Percentiles rank a stretch among this genome's conserved stretches.
Evolutionary conservation across 1,284 basidiomycete genomes (phyloP).

Genomic region (Microbotryum silenes-acaulis): DNA sequence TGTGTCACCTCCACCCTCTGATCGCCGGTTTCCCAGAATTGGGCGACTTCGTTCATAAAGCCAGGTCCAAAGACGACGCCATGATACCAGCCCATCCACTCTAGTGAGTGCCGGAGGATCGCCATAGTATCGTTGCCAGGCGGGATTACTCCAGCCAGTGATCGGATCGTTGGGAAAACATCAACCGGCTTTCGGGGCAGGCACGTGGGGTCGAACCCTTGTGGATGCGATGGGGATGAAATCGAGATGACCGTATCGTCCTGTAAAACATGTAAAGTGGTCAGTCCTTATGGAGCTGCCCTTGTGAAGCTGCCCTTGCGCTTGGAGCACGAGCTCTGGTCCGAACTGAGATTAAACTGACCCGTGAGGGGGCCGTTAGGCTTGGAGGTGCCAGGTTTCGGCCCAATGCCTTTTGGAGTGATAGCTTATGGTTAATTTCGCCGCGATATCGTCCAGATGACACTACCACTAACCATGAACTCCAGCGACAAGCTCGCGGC

Average conservation of each 20-base stretch:
- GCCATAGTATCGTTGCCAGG: constrained; percentile 2
- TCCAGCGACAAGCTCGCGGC: constrained; percentile 7
- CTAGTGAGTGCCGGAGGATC: not conserved
- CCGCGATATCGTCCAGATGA: no score
- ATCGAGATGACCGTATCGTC: not conserved
- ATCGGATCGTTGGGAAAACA: not conserved
- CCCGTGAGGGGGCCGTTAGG: no score
- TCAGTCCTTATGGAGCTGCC: not conserved
- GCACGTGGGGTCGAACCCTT: not conserved
- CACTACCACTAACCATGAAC: constrained; percentile 3
- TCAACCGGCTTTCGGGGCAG: not conserved
- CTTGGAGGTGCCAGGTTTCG: no score
- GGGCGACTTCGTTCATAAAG: constrained; percentile 9
- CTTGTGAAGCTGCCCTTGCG: not conserved
- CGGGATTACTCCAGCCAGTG: constrained; percentile 5
- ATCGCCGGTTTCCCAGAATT: constrained; percentile 8
- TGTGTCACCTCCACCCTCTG: constrained; percentile 4
- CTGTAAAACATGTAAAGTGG: not conserved
- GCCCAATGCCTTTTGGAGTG: no score
- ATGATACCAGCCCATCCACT: constrained; percentile 1
- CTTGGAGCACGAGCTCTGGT: no score
- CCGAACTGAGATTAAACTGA: no score
- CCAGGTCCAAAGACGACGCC: not conserved
- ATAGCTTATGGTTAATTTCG: no score
- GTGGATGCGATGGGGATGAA: not conserved